Percentiles rank a stretch among this genome's conserved stretches.
phyloP scores from a whole-genome alignment of 2,329 filamentous ascomycete genomes.

The Apiospora malaysiana region DNA sequence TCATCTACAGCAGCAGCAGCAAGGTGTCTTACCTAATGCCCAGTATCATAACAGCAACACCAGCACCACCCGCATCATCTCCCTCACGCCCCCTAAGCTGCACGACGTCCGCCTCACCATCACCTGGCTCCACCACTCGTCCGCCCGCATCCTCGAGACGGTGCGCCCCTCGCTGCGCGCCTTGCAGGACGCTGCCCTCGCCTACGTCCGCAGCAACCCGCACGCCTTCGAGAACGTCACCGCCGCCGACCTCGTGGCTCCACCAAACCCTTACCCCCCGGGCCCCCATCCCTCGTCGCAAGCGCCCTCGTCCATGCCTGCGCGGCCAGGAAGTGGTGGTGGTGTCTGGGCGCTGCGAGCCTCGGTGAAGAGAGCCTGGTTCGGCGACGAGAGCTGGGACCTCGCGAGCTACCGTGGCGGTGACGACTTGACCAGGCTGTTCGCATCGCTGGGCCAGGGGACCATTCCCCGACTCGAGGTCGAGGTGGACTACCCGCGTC shows the following conservation, averaged over 20 bases:
- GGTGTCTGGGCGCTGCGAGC: slow-evolving; percentile 30
- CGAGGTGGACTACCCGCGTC: slow-evolving; percentile 31
- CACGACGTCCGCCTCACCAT: slow-evolving; percentile 38
- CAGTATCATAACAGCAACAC: too few species aligned
- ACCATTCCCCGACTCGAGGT: slow-evolving; percentile 38
- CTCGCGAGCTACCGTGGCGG: slow-evolving; percentile 36
- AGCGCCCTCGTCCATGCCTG: too few species aligned
- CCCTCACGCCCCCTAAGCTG: not conserved
- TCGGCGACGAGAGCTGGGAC: slow-evolving; percentile 36
- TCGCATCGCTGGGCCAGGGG: slow-evolving; percentile 27
- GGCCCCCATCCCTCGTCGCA: not conserved
- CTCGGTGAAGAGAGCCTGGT: slow-evolving; percentile 30
- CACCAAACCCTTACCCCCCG: not conserved
- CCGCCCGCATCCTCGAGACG: slow-evolving; percentile 34
- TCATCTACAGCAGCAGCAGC: slow-evolving; percentile 4
- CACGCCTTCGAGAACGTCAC: slow-evolving; percentile 26
- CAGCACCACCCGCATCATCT: not conserved
- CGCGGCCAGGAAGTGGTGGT: not conserved
- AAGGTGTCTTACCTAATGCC: not conserved
- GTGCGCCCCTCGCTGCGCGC: slow-evolving; percentile 33
- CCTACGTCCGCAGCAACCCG: slow-evolving; percentile 31
- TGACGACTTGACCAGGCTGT: slow-evolving; percentile 37
- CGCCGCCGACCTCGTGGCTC: slow-evolving; percentile 9
- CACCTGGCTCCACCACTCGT: slow-evolving; percentile 35
- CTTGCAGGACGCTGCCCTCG: slow-evolving; percentile 34